Evolutionary conservation across 768 basidiomycete genomes (phyloP).

Genomic region (Suillus subaureus): DNA sequence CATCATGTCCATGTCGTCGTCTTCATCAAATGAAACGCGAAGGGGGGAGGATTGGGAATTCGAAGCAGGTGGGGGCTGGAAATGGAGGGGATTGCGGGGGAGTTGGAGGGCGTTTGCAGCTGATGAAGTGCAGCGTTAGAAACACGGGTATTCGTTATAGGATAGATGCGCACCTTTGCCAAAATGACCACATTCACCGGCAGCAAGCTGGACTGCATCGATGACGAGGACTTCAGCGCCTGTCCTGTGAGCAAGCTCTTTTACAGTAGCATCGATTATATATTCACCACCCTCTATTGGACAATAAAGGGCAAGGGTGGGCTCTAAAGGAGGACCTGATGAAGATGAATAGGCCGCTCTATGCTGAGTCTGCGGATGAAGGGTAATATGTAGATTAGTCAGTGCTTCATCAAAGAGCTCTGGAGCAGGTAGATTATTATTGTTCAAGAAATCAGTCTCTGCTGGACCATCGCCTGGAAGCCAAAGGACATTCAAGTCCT

Average conservation of each 20-base stretch:
- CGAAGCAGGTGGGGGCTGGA: conserved; percentile 38
- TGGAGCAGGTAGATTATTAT: conserved; percentile 59
- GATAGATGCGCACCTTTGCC: conserved; percentile 60
- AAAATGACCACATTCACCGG: conserved; percentile 86
- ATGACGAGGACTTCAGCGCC: conserved; percentile 83
- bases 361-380: conserved; percentile 84
- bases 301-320: conserved; percentile 83
- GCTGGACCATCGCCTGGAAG: conserved; percentile 38
- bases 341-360: conserved; percentile 62
- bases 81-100: conserved; percentile 77
- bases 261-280: conserved; percentile 77
- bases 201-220: conserved; percentile 82
- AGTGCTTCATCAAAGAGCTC: conserved; percentile 77
- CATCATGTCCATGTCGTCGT: conserved; percentile 53
- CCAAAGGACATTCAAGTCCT: conserved; percentile 68
- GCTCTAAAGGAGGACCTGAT: conserved; percentile 63
- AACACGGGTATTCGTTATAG: not conserved
- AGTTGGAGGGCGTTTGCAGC: conserved; percentile 72
- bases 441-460: conserved; percentile 30
- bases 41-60: conserved; percentile 22
- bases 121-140: conserved; percentile 28
- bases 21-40: conserved; percentile 38
- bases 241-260: conserved; percentile 71
- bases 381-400: conserved; percentile 71
- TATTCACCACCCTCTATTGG: conserved; percentile 84